phyloP scores from a whole-genome alignment of 139 green algal genomes.

The Closterium sp. region DNA sequence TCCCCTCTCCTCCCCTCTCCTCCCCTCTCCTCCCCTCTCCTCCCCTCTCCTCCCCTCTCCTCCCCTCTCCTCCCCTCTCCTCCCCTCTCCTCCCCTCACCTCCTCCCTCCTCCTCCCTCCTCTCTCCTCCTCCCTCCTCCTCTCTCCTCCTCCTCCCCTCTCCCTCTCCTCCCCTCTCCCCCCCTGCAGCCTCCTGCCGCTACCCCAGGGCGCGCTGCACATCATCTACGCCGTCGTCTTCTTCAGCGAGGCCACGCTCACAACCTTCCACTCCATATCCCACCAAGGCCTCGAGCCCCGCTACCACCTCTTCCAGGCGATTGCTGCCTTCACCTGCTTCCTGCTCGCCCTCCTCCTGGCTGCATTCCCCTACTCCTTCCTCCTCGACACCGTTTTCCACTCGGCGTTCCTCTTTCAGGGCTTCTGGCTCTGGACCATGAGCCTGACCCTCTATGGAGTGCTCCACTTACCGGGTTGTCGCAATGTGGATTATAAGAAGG shows the following conservation, averaged over 20 bases:
- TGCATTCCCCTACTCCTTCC: slow-evolving; percentile 4
- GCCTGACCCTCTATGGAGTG: slow-evolving; percentile 5
- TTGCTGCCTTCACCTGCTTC: background rate
- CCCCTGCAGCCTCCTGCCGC: slow-evolving; percentile 13
- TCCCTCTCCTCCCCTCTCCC: background rate
- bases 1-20: no score
- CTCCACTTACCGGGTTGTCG: background rate
- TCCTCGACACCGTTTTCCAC: background rate
- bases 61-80: background rate
- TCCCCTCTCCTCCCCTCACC: background rate
- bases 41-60: no score
- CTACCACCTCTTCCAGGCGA: slow-evolving; percentile 26
- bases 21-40: background rate
- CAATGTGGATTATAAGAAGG: background rate
- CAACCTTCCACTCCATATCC: slow-evolving; percentile 36
- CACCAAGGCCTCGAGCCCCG: slow-evolving; percentile 33
- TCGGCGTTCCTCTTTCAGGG: slow-evolving; percentile 22
- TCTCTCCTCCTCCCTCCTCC: background rate
- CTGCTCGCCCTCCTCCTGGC: slow-evolving; percentile 9
- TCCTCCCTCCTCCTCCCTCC: background rate
- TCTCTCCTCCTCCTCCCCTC: background rate
- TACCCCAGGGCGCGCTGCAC: slow-evolving; percentile 27
- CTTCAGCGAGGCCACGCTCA: slow-evolving; percentile 15
- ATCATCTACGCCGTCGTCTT: slow-evolving; percentile 8
- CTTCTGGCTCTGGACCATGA: slow-evolving; percentile 30